Percentiles rank a stretch among this genome's conserved stretches.
These are phyloP conservation scores for Sarocladiaceae sp. DNA, from an alignment of 2,329 filamentous ascomycete species.

Conservation along the genomic window DNA sequence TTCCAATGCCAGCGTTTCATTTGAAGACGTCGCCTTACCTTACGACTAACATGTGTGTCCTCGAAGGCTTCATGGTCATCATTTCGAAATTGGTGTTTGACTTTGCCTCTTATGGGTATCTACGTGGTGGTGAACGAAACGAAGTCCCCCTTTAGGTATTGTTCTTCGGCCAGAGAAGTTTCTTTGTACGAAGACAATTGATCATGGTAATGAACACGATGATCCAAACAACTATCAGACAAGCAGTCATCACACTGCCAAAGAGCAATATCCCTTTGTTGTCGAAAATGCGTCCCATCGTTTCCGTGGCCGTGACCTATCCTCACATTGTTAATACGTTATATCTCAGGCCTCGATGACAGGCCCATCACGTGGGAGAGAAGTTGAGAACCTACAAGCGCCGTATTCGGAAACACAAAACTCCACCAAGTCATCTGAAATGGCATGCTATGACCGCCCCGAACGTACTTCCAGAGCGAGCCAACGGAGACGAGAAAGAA, in stretches of 20 bases:
- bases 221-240: slow-evolving; percentile 64
- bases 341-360: no score
- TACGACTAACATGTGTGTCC: no score
- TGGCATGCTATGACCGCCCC: slow-evolving; percentile 53
- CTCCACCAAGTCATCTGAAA: slow-evolving; percentile 87
- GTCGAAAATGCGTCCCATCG: slow-evolving; percentile 60
- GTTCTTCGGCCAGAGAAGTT: slow-evolving; percentile 76
- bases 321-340: no score
- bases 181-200: slow-evolving; percentile 56
- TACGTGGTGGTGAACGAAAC: neutral
- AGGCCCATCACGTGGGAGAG: no score
- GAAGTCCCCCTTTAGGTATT: slow-evolving; percentile 1
- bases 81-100: no score
- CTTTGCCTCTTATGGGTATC: neutral
- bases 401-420: slow-evolving; percentile 79
- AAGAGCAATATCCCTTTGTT: slow-evolving; percentile 59
- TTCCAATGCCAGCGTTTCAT: no score
- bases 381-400: slow-evolving; percentile 45
- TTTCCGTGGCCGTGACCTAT: slow-evolving; percentile 64
- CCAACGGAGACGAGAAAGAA: slow-evolving; percentile 80
- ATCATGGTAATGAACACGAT: slow-evolving; percentile 69
- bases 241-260: slow-evolving; percentile 62
- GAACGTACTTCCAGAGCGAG: slow-evolving; percentile 65
- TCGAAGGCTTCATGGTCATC: no score
- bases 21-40: no score